Percentiles rank a stretch among this genome's conserved stretches.
Conservation (phyloP, 768 basidiomycete species). For the Mycena leptocephala region DNA sequence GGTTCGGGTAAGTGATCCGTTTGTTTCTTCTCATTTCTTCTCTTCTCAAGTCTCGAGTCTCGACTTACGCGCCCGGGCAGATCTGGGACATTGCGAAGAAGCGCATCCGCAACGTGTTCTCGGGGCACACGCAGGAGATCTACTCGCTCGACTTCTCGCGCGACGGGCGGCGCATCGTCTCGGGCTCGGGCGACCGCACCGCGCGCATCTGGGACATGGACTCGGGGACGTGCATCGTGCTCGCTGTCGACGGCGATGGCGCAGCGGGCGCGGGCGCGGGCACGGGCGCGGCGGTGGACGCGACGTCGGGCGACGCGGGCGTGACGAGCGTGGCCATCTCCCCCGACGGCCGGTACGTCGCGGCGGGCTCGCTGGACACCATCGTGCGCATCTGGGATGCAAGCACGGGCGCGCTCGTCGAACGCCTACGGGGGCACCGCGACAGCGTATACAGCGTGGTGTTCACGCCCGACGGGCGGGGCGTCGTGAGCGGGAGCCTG, state of each 20-base stretch:
- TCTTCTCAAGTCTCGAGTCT: background rate
- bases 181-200: conserved; percentile 75
- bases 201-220: conserved; percentile 52
- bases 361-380: conserved; percentile 65
- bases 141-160: conserved; percentile 93
- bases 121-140: conserved; percentile 92
- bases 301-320: conserved; percentile 58
- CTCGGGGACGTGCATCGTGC: conserved; percentile 29
- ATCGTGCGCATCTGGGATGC: conserved; percentile 82
- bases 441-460: conserved; percentile 93
- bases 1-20: conserved; percentile 81
- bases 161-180: conserved; percentile 84
- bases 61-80: conserved; percentile 52
- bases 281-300: conserved; percentile 29
- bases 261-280: conserved; percentile 16
- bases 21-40: background rate
- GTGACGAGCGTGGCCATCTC: conserved; percentile 77
- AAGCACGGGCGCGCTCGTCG: conserved; percentile 71
- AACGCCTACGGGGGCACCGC: conserved; percentile 82
- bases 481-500: conserved; percentile 92
- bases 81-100: conserved; percentile 92
- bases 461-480: conserved; percentile 94
- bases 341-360: conserved; percentile 70
- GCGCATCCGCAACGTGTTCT: conserved; percentile 80
- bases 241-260: conserved; percentile 37